Evolutionary conservation across 148 eudicot genomes (phyloP), one percentile per base, ranked within the genome.

Genomic region (Silene uniflora): DNA sequence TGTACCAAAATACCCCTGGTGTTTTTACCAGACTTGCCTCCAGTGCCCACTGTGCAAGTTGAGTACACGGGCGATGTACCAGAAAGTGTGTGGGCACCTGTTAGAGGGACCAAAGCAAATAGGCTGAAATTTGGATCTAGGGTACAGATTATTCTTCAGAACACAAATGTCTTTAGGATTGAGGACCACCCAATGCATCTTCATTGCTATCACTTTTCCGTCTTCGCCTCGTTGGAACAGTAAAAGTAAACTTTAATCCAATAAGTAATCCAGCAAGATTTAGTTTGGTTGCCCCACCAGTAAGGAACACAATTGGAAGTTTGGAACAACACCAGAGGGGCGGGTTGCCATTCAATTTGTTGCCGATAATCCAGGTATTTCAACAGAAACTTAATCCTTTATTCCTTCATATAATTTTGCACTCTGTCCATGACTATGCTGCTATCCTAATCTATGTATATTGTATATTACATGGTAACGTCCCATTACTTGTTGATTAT

Each of bases 101-200:
- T 46, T 12, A 81, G 74, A 6, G 93, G 89, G 47, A 90, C 98
- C 44, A 93, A 86, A 82, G 76, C 90, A 35, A 89, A 91, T 83
- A 88, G 82, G 76, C 61, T 93, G 76, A 90, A 90, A 68, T n/a
- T 78, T 78, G 97, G 98, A 67, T 81, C 94, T 3, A 81, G 29
- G 1, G 92, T 93, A 42, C 98, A 91, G 71, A 76, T 93, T 47
- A 84, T 93, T 65, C 76, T 89, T 12, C 98, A 91, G 74, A 89
- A 88, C 56, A 91, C 94, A 23, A 88, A 84, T 25, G 91, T 89
- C 29, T 67, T 85, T 61, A 46, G 88, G 13, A 79, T 89, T 13
- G 98, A 89, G 81, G 98, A 93, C 75, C 98, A 93, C 42, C 97
- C 97, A 2, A 86, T 93, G 78, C 94, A 93, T 82, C 90, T 93